Percentiles rank a stretch among this genome's conserved stretches.
These are phyloP conservation scores for Deuterostichococcus epilithicus DNA, from an alignment of 139 green algal genomes.

Conservation along the genomic window DNA sequence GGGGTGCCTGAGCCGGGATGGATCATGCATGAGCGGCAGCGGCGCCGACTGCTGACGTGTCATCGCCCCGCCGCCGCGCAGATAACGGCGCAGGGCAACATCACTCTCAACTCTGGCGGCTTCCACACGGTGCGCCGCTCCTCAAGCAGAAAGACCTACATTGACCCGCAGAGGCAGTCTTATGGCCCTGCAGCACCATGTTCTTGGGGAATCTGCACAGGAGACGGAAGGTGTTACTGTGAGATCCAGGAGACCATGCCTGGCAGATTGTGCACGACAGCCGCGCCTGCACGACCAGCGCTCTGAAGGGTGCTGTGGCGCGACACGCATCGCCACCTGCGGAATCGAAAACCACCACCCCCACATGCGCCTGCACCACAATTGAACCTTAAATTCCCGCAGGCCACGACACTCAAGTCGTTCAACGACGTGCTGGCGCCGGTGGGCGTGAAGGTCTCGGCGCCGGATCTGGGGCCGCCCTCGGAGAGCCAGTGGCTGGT, in stretches of 20 bases:
- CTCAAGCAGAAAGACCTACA: neutral
- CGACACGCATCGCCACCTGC: neutral
- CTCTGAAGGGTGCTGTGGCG: too few species aligned
- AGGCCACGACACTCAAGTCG: neutral
- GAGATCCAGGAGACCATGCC: too few species aligned
- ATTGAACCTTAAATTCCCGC: neutral
- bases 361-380: too few species aligned
- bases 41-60: neutral
- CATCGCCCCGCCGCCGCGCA: neutral
- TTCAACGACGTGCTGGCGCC: slow-evolving; percentile 1
- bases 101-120: neutral
- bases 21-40: neutral
- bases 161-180: too few species aligned
- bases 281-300: too few species aligned
- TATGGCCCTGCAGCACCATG: too few species aligned
- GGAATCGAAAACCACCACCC: neutral
- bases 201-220: too few species aligned
- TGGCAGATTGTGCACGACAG: too few species aligned
- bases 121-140: neutral
- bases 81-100: neutral
- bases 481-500: neutral
- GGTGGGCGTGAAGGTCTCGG: neutral
- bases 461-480: neutral
- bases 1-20: too few species aligned
- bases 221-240: too few species aligned